phyloP scores from a whole-genome alignment of 495 filamentous ascomycete genomes.

The Neurospora discreta region DNA sequence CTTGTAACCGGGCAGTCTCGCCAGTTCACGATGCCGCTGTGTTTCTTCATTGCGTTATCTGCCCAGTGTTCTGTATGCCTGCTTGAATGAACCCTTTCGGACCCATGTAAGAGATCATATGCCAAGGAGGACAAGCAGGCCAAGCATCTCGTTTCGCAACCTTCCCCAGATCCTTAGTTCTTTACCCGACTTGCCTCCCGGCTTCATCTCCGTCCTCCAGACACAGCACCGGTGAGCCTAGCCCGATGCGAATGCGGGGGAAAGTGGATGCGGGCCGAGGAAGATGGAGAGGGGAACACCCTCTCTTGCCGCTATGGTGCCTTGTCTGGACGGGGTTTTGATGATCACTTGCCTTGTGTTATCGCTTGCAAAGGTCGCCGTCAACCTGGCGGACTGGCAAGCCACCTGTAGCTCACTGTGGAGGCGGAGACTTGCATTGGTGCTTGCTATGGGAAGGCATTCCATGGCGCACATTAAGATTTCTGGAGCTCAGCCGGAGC shows the following conservation, averaged over 20 bases:
- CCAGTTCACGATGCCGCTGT: neutral
- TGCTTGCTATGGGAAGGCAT: neutral
- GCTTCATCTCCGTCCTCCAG: neutral
- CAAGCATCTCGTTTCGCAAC: neutral
- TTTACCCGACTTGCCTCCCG: neutral
- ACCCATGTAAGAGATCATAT: neutral
- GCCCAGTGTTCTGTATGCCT: neutral
- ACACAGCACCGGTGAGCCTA: constrained; percentile 3
- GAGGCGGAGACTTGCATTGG: neutral
- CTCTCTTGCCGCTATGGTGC: neutral
- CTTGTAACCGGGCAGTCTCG: neutral
- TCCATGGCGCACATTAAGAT: neutral
- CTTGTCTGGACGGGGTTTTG: neutral
- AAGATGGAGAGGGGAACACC: constrained; percentile 21
- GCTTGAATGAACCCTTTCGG: neutral
- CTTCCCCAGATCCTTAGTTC: neutral
- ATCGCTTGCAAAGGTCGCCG: neutral
- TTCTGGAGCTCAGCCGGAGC: neutral
- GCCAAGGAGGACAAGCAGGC: neutral
- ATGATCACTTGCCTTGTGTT: neutral
- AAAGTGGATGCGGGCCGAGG: constrained; percentile 15
- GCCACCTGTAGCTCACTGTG: neutral
- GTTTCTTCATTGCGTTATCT: neutral
- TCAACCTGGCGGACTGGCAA: neutral
- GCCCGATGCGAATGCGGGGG: constrained; percentile 21